phyloP scores from a whole-genome alignment of 768 basidiomycete genomes.

The Auriscalpium orientale region DNA sequence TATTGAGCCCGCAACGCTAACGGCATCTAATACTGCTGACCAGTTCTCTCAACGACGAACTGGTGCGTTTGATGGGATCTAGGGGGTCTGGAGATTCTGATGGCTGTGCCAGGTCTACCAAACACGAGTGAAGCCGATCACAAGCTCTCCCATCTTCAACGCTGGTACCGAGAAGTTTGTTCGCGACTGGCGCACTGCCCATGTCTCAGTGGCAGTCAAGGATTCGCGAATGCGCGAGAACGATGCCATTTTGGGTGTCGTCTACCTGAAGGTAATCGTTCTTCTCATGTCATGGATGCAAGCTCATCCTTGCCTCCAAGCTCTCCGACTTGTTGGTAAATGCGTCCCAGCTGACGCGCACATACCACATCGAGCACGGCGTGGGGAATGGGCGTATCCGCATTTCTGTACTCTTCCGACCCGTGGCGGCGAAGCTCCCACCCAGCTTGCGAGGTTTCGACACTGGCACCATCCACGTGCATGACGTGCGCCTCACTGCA shows the following conservation, averaged over 20 bases:
- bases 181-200: slow-evolving; percentile 50
- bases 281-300: background rate
- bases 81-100: background rate
- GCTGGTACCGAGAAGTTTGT: slow-evolving; percentile 68
- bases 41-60: slow-evolving; percentile 41
- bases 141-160: slow-evolving; percentile 33
- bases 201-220: slow-evolving; percentile 58
- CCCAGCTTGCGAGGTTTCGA: slow-evolving; percentile 59
- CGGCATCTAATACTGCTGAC: slow-evolving; percentile 16
- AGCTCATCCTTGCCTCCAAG: slow-evolving; percentile 5
- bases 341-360: slow-evolving; percentile 47
- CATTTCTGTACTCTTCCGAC: slow-evolving; percentile 60
- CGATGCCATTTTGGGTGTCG: slow-evolving; percentile 65
- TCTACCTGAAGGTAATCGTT: slow-evolving; percentile 39
- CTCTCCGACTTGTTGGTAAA: slow-evolving; percentile 27
- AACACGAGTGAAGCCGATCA: slow-evolving; percentile 28
- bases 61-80: slow-evolving; percentile 19
- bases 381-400: slow-evolving; percentile 59
- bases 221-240: slow-evolving; percentile 51
- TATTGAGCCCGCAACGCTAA: background rate
- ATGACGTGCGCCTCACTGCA: slow-evolving; percentile 23
- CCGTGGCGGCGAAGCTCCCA: slow-evolving; percentile 52
- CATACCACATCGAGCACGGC: slow-evolving; percentile 62
- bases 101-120: slow-evolving; percentile 18
- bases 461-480: slow-evolving; percentile 55